Conservation (phyloP, 768 basidiomycete species). For the Kwoniella sp. region DNA sequence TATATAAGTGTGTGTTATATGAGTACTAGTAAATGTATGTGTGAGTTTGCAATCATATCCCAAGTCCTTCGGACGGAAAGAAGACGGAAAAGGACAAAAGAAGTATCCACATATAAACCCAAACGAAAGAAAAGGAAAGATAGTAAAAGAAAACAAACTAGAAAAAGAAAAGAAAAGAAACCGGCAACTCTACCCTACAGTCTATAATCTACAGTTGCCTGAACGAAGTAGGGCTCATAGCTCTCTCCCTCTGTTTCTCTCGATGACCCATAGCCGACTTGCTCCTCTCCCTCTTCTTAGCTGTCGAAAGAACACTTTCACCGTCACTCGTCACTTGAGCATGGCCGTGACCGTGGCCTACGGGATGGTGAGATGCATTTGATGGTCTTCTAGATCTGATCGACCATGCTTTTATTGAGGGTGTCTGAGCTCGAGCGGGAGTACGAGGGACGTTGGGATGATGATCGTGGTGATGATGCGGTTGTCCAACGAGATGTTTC, state of each 20-base stretch:
- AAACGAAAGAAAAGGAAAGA: background rate
- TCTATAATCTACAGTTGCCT: background rate
- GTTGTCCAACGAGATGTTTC: constrained; percentile 45
- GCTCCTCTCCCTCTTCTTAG: constrained; percentile 22
- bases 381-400: constrained; percentile 24
- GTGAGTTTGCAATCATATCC: background rate
- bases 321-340: constrained; percentile 6
- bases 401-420: constrained; percentile 28
- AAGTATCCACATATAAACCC: background rate
- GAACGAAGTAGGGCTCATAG: background rate
- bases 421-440: constrained; percentile 25
- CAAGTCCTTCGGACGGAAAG: too few relatives aligned
- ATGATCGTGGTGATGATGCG: constrained; percentile 38
- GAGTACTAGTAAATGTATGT: background rate
- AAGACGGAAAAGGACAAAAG: background rate
- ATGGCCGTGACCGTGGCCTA: background rate
- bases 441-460: constrained; percentile 19
- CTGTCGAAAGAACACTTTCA: constrained; percentile 17
- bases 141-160: too few relatives aligned
- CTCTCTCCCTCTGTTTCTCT: constrained; percentile 7
- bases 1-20: background rate
- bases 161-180: too few relatives aligned
- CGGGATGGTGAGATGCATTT: constrained; percentile 16
- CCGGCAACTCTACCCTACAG: background rate
- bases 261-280: constrained; percentile 28